These are phyloP conservation scores for Sclerotinia glacialis DNA, from an alignment of 2,329 filamentous ascomycete species.

Conservation along the genomic window DNA sequence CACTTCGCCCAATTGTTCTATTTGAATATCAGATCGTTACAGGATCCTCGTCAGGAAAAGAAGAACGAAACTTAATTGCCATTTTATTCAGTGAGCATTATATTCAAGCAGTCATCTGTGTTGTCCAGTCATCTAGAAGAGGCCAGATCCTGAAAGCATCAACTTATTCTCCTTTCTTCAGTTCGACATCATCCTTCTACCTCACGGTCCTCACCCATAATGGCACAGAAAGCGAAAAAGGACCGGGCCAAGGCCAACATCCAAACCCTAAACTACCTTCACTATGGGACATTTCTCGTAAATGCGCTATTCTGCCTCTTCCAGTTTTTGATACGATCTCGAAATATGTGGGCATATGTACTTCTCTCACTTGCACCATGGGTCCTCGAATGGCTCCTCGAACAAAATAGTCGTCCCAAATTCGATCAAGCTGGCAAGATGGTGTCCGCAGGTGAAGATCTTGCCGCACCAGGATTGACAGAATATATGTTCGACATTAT, in stretches of 20 bases:
- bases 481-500: constrained; percentile 98
- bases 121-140: constrained; percentile 1
- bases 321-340: constrained; percentile 60
- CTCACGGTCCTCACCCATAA: constrained; percentile 24
- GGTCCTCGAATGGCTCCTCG: constrained; percentile 79
- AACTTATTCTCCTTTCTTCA: constrained; percentile 21
- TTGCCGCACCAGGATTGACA: constrained; percentile 82
- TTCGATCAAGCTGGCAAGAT: constrained; percentile 56
- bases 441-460: constrained; percentile 77
- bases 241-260: constrained; percentile 75
- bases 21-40: background rate
- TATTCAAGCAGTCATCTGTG: background rate
- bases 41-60: background rate
- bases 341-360: constrained; percentile 65
- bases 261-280: constrained; percentile 74
- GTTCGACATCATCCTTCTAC: background rate
- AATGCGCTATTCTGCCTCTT: constrained; percentile 74
- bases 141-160: constrained; percentile 6
- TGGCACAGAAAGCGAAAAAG: constrained; percentile 41
- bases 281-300: constrained; percentile 68
- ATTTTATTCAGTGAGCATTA: background rate
- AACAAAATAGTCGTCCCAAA: constrained; percentile 76
- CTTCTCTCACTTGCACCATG: constrained; percentile 72
- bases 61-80: background rate
- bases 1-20: too few species aligned